Percentiles rank a stretch among this genome's conserved stretches.
These are phyloP conservation scores for Fusarium caatingaense DNA, from an alignment of 2,329 filamentous ascomycete species.

Conservation along the genomic window DNA sequence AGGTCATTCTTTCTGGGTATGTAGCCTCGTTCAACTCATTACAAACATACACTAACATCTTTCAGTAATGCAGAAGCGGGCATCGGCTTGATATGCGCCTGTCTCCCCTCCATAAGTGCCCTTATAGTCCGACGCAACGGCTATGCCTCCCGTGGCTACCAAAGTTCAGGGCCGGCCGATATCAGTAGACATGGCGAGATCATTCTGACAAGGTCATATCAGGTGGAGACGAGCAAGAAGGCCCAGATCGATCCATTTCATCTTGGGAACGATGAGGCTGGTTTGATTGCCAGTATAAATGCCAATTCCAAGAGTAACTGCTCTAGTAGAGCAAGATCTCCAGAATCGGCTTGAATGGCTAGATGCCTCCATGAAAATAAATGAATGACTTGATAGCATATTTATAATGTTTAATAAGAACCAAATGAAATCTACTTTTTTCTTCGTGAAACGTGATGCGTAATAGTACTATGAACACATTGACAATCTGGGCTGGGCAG, in stretches of 20 bases:
- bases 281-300: conserved; percentile 32
- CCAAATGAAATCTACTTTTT: background rate
- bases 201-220: conserved; percentile 47
- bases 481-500: background rate
- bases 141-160: conserved; percentile 40
- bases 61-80: conserved; percentile 36
- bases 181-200: conserved; percentile 43
- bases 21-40: fast-evolving
- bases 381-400: background rate
- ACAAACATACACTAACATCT: fast-evolving
- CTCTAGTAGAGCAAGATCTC: conserved; percentile 19
- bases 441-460: background rate
- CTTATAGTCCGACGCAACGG: conserved; percentile 33
- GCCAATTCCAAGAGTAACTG: conserved; percentile 28
- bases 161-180: conserved; percentile 23
- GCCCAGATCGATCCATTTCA: conserved; percentile 19
- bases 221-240: conserved; percentile 42
- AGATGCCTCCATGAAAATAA: background rate
- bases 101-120: conserved; percentile 35
- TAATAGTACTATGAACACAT: background rate
- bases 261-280: conserved; percentile 41
- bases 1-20: conserved; percentile 37
- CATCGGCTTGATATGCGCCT: conserved; percentile 34
- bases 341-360: background rate
- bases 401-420: background rate